A percentile compares a stretch with the other conserved stretches of the same genome.
These are phyloP conservation scores for Colletotrichum echinochloae DNA, from an alignment of 2,329 filamentous ascomycete genomes.

Conservation along the genomic window DNA sequence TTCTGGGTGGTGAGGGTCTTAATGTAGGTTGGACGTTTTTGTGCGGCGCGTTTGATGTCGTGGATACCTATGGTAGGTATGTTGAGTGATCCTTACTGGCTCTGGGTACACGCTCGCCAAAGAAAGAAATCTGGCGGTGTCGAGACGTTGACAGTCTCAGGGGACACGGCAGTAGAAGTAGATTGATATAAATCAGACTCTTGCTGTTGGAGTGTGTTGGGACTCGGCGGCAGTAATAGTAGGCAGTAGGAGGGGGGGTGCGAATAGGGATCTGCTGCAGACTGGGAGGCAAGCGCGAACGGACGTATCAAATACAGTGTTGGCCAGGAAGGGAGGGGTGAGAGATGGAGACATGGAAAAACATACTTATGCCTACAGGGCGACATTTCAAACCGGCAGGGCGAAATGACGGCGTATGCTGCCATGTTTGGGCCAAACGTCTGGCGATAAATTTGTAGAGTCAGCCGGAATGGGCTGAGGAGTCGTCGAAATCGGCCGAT, in stretches of 20 bases:
- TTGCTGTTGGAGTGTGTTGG: neutral
- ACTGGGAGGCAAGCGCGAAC: slow-evolving; percentile 20
- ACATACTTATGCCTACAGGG: slow-evolving; percentile 37
- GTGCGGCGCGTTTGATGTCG: slow-evolving; percentile 16
- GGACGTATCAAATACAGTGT: slow-evolving; percentile 34
- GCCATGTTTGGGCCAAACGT: slow-evolving; percentile 44
- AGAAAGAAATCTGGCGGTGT: neutral
- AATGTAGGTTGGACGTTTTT: neutral
- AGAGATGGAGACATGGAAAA: slow-evolving; percentile 28
- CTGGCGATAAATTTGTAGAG: slow-evolving; percentile 51
- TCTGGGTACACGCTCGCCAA: neutral
- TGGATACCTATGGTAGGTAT: slow-evolving; percentile 7
- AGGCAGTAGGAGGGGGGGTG: neutral
- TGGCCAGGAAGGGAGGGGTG: slow-evolving; percentile 22
- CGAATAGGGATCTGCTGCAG: slow-evolving; percentile 35
- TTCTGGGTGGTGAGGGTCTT: slow-evolving; percentile 8
- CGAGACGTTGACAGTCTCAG: neutral
- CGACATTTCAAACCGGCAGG: slow-evolving; percentile 40
- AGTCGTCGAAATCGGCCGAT: slow-evolving; percentile 52
- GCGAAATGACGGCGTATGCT: slow-evolving; percentile 40
- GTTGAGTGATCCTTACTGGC: slow-evolving; percentile 7
- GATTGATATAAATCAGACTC: neutral
- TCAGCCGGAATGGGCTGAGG: slow-evolving; percentile 52
- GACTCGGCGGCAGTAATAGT: slow-evolving; percentile 16
- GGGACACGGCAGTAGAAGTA: slow-evolving; percentile 17